Evolutionary conservation across 208 protist genomes (phyloP), one percentile per base, ranked within the genome.

Genomic region (Vickermania ingenoplastis): DNA sequence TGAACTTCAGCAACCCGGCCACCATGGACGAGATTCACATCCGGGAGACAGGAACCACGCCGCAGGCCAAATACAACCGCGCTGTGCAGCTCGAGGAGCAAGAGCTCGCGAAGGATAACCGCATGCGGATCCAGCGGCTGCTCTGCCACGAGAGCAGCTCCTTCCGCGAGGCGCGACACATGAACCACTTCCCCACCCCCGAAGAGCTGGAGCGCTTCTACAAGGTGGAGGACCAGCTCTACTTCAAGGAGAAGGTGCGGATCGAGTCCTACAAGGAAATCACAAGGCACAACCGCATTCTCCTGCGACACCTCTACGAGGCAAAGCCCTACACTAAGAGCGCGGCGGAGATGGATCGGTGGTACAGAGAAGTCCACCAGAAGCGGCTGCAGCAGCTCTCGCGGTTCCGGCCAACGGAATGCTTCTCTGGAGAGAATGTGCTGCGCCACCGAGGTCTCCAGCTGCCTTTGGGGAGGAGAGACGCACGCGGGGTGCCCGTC

Each of bases 1-100:
- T 84, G 0, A 73, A 90, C 59, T 86, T 90, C 31, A 69, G 57
- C 1, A 57, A 76, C 23, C 65, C 69, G 5, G 55, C 57, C 21
- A 23, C 57, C 41, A 68, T 75, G 50, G 57, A 53, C 13, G 67
- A 62, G 21, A 23, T 61, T 26, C 68, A 81, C 31, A 29, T 58
- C 1, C 50, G 50, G 25, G 50, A 53, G 1, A 31, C 26, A 11
- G 36, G 36, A 17, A 63, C 64, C 0, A 52, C 77, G 29, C 62
- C 30, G 23, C 57, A 73, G 14, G 71, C 69, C 11, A 72, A 76
- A 45, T 64, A 73, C 41, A 69, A 66, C 4, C 75, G 73, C 27
- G 68, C 71, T n/a, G 52, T 80, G 5, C 31, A 60, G 31, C 62
- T 53, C n/a, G 67, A 79, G 3, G 83, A 86, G 59, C 49, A 70